Conservation (phyloP, 441 rosid genomes). For the Mallotus japonicus region DNA sequence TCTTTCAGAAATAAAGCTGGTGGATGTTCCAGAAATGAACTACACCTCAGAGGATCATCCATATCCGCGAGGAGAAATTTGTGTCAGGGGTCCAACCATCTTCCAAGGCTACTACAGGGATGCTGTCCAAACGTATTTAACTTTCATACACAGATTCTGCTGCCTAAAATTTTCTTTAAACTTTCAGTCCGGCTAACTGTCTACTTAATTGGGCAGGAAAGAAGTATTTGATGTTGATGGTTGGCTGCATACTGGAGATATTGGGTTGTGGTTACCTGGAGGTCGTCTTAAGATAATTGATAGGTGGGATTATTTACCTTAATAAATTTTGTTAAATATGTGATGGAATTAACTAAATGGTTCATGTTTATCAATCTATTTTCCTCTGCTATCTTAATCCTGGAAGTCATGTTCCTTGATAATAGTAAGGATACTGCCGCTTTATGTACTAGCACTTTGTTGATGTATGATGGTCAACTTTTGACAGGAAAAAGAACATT, state of each 20-base stretch:
- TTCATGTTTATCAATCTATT: not conserved
- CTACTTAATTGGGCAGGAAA: constrained; percentile 50
- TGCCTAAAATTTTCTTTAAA: constrained; percentile 14
- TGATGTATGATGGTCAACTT: constrained; percentile 17
- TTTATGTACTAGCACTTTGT: constrained; percentile 4
- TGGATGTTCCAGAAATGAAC: constrained; percentile 97
- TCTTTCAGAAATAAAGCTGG: constrained; percentile 84
- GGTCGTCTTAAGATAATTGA: constrained; percentile 97
- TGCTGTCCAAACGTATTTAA: constrained; percentile 74
- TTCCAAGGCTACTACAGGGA: constrained; percentile 90
- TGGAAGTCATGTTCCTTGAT: not conserved
- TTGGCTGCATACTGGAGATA: constrained; percentile 97
- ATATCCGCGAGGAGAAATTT: constrained; percentile 93
- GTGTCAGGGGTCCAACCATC: constrained; percentile 91
- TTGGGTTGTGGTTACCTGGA: constrained; percentile 87
- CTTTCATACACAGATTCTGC: constrained; percentile 16
- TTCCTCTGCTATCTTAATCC: not conserved
- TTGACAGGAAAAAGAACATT: constrained; percentile 90
- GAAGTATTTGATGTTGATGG: constrained; percentile 88
- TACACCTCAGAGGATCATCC: constrained; percentile 88
- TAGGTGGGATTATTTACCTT: constrained; percentile 41
- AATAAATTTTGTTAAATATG: not conserved
- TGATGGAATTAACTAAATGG: not conserved
- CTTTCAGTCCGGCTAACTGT: constrained; percentile 17
- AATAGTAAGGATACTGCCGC: not conserved